Evolutionary conservation across 169 alveolate species (phyloP).

Genomic region (Theileria luwenshuni): DNA sequence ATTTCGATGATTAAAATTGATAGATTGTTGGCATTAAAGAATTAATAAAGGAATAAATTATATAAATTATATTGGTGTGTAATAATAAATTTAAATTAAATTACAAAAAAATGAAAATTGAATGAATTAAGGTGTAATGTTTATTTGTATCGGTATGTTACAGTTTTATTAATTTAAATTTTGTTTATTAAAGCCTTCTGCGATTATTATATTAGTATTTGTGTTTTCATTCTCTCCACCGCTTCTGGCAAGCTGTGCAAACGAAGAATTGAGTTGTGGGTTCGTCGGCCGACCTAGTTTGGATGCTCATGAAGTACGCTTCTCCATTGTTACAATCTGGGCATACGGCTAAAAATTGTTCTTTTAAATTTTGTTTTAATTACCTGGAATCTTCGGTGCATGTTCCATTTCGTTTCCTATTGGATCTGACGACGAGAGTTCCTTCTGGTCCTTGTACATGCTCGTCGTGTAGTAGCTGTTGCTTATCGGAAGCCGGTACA

Average conservation of each 20-base stretch:
- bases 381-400: slow-evolving; percentile 70
- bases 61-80: slow-evolving; percentile 3
- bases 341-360: slow-evolving; percentile 70
- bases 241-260: slow-evolving; percentile 74
- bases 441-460: slow-evolving; percentile 45
- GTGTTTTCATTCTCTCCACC: slow-evolving; percentile 82
- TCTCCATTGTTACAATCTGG: slow-evolving; percentile 79
- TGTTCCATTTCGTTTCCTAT: slow-evolving; percentile 58
- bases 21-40: not conserved
- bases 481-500: slow-evolving; percentile 50
- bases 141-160: no score
- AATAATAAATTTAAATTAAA: not conserved
- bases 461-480: slow-evolving; percentile 48
- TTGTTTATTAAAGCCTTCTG: no score
- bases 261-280: slow-evolving; percentile 78
- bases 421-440: slow-evolving; percentile 31
- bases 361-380: not conserved
- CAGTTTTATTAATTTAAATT: no score
- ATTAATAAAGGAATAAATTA: not conserved
- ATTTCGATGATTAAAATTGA: not conserved
- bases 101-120: slow-evolving; percentile 1
- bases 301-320: slow-evolving; percentile 80
- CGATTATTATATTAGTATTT: no score
- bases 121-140: no score
- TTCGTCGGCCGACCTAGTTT: slow-evolving; percentile 82